Evolutionary conservation across 352 stramenopile genomes (phyloP).

Genomic region (Phytophthora hibernalis): DNA sequence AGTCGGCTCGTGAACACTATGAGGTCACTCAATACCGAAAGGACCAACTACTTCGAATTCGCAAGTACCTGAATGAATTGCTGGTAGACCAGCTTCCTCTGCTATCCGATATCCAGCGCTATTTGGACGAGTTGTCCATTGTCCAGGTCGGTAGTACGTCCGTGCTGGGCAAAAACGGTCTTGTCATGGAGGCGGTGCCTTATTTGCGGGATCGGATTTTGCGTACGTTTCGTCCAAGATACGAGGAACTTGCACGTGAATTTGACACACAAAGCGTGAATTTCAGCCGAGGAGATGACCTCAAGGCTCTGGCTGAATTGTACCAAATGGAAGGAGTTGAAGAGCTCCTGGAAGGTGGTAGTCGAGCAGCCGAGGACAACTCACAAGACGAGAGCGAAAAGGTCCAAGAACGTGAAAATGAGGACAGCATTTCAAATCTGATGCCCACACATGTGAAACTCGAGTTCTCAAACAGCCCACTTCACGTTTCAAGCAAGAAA

Average conservation of each 20-base stretch:
- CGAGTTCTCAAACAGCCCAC: conserved; percentile 45
- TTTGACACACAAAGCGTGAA: conserved; percentile 56
- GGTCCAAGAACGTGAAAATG: conserved; percentile 8
- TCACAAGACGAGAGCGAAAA: conserved; percentile 11
- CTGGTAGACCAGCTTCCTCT: conserved; percentile 96
- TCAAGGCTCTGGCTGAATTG: conserved; percentile 71
- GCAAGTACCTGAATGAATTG: conserved; percentile 96
- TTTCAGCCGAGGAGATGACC: conserved; percentile 65
- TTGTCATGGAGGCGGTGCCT: conserved; percentile 86
- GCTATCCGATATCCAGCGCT: conserved; percentile 93
- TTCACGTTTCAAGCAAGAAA: conserved; percentile 34
- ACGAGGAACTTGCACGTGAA: conserved; percentile 42
- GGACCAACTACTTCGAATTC: conserved; percentile 91
- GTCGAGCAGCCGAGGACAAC: conserved; percentile 7
- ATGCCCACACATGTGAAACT: conserved; percentile 48
- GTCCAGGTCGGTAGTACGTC: conserved; percentile 72
- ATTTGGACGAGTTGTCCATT: conserved; percentile 96
- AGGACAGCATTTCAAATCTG: conserved; percentile 15
- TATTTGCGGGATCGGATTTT: conserved; percentile 67
- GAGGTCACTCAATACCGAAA: conserved; percentile 95
- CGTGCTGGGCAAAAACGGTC: conserved; percentile 44
- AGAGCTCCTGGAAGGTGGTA: conserved; percentile 63
- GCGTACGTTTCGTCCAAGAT: conserved; percentile 49
- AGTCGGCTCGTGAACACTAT: conserved; percentile 94
- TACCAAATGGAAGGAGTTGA: conserved; percentile 86